Base-by-base conservation (phyloP, 2,329 filamentous ascomycete species). In the Neocucurbitaria cava region DNA sequence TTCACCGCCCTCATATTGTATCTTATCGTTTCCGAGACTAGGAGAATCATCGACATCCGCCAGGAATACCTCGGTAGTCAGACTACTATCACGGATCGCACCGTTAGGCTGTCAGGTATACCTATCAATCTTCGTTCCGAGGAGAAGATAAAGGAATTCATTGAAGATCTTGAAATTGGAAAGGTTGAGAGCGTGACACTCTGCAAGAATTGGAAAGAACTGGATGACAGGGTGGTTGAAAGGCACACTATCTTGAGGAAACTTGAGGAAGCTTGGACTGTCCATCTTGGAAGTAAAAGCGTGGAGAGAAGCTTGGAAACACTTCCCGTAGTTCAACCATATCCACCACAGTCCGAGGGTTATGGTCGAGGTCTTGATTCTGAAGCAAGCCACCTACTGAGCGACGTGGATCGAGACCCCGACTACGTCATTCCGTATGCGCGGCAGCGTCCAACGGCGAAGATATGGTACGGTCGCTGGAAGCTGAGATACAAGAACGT, bases 21-120 rank as follows among this genome's bases (percentile, higher is more conserved):
- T 72, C 85, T 94, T 64, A 87, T 98, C 66, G 87, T 94, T 54
- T 84, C 84, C 38, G 89, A 96, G 76, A 98, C 95, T 0, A 86
- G 89, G 63, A 89, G 87, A 54, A 89, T 99, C 47, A 96, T 98
- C 61, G 85, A 88, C 52, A 85, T 94, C 26, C 84, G 95, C 21
- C 95, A 99, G 74, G 87, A 92, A 54, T 99, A 97, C 71, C 83
- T 99, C 9, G 95, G 95, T 11, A 92, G 89, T 20, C 94, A 98
- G 75, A 93, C 90, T 0, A 98, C 94, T n/a, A 86, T 97, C 46
- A 98, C 95, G 1, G 95, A 99, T 76, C 87, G 93, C 28, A 99
- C 95, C 0, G 93, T 99, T 67, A 88, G 92, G 21, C 79, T 99
- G 17, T 95, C 94, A 0, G 94, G 94, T 0, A 94, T 99, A 20